Evolutionary conservation across 2,329 filamentous ascomycete species (phyloP).

Genomic region (Bipolaris oryzae): DNA sequence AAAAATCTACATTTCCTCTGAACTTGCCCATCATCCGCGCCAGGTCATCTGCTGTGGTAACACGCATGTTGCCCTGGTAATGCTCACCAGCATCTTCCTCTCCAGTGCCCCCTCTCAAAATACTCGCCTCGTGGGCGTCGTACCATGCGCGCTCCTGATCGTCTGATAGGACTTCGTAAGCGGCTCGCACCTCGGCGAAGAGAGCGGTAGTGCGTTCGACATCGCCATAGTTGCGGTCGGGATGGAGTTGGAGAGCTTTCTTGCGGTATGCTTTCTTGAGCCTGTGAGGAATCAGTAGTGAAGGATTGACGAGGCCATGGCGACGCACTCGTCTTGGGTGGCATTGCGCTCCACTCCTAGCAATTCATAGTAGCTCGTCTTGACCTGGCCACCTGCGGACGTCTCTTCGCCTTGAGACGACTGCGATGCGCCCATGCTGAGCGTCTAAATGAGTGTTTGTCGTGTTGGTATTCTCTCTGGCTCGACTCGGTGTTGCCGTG

Average conservation of each 20-base stretch:
- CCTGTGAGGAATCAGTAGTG: conserved; percentile 51
- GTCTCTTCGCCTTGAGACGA: conserved; percentile 44
- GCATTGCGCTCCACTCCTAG: conserved; percentile 75
- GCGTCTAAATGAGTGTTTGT: conserved; percentile 10
- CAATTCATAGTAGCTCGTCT: conserved; percentile 85
- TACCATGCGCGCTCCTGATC: conserved; percentile 97
- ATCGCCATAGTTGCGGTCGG: conserved; percentile 89
- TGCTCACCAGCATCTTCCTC: conserved; percentile 55
- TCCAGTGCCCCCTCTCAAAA: conserved; percentile 71
- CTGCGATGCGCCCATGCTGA: conserved; percentile 55
- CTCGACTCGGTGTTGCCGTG: conserved; percentile 6
- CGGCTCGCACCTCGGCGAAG: conserved; percentile 91
- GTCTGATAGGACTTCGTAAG: conserved; percentile 95
- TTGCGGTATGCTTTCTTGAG: conserved; percentile 92
- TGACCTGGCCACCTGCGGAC: conserved; percentile 50
- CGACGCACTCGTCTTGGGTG: conserved; percentile 76
- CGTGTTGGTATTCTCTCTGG: conserved; percentile 14
- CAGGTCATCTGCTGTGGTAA: conserved; percentile 83
- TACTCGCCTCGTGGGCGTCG: conserved; percentile 87
- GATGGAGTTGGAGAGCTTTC: conserved; percentile 91
- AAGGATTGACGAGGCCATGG: neutral
- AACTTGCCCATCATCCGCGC: conserved; percentile 79
- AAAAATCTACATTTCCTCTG: conserved; percentile 76
- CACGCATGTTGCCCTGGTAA: conserved; percentile 70
- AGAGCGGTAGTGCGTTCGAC: conserved; percentile 80